Evolutionary conservation across 2,329 filamentous ascomycete species (phyloP), one percentile per base, ranked within the genome.

Genomic region (Fusarium secorum): DNA sequence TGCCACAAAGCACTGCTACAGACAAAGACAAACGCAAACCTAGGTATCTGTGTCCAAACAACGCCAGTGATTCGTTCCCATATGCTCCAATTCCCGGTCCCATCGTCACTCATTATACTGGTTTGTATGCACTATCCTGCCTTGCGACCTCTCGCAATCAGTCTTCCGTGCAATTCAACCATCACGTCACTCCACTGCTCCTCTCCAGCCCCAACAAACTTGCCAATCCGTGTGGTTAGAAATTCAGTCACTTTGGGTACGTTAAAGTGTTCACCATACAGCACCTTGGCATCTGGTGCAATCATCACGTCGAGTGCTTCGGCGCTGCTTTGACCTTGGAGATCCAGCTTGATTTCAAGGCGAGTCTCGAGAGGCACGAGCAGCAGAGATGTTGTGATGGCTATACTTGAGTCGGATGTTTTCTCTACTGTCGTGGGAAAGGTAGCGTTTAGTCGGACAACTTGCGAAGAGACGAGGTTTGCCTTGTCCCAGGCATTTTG

Each of bases 221-320:
- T 84, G 80, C 75, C 91, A 81, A 78, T 86, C 85, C 77, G 78
- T 38, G 86, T 85, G 17, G 83, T 79, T 68, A 96, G 77, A 72
- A 92, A 94, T 60, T 93, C 91, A n/a, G 82, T 84, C 83, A 96
- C 90, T 80, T 93, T 94, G 53, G 84, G 87, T 70, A 90, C 88
- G 70, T 93, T 93, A 78, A 95, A 94, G 65, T 87, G 85, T 80
- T 95, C 92, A 1, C 93, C 93, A 77, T 96, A 96, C 4, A 94
- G 83, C 2, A 95, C 88, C 56, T 83, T 85, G 0, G 89, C 91
- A 26, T 82, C 82, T 3, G 86, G 84, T 10, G 81, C 81, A 28
- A 92, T 81, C 18, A 80, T 78, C 38, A 93, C 84, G 2, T 87
- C 84, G 15, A 91, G 81, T 7, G 85, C 84, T n/a, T 83, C 82